Evolutionary conservation across 2,329 filamentous ascomycete species (phyloP).

Genomic region (Hypomyces rosellus): DNA sequence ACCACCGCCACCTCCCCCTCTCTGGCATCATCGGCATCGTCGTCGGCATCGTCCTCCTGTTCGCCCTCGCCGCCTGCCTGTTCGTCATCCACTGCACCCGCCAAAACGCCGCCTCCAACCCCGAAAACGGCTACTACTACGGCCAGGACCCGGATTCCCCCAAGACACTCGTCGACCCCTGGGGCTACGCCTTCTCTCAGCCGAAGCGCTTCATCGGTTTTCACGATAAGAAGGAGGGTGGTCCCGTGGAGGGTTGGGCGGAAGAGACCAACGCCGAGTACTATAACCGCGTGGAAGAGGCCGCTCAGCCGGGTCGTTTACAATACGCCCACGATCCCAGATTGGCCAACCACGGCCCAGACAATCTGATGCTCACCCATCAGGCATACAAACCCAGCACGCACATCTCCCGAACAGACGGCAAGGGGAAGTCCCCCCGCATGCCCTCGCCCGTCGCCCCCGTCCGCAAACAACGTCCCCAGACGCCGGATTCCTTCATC

Average conservation of each 20-base stretch:
- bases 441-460: conserved; percentile 10
- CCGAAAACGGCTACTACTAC: conserved; percentile 11
- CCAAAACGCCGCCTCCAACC: conserved; percentile 29
- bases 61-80: conserved; percentile 37
- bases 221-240: background rate
- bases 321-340: conserved; percentile 26
- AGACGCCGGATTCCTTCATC: conserved; percentile 28
- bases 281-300: conserved; percentile 33
- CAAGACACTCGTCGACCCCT: conserved; percentile 16
- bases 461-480: conserved; percentile 13
- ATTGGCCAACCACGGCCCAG: conserved; percentile 14
- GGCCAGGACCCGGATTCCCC: conserved; percentile 13
- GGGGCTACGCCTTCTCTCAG: conserved; percentile 21
- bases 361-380: conserved; percentile 38
- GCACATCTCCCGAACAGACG: background rate
- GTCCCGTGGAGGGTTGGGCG: background rate
- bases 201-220: conserved; percentile 11
- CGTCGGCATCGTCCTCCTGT: conserved; percentile 37
- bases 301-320: conserved; percentile 11
- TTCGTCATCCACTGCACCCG: conserved; percentile 43
- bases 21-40: conserved; percentile 50
- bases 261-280: conserved; percentile 32
- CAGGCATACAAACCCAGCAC: conserved; percentile 34
- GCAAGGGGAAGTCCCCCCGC: background rate
- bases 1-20: conserved; percentile 32